A percentile compares a stretch with the other conserved stretches of the same genome.
Evolutionary conservation across 225 moss, liverwort and hornwort genomes (phyloP).

Genomic region (Sphagnum contortum): DNA sequence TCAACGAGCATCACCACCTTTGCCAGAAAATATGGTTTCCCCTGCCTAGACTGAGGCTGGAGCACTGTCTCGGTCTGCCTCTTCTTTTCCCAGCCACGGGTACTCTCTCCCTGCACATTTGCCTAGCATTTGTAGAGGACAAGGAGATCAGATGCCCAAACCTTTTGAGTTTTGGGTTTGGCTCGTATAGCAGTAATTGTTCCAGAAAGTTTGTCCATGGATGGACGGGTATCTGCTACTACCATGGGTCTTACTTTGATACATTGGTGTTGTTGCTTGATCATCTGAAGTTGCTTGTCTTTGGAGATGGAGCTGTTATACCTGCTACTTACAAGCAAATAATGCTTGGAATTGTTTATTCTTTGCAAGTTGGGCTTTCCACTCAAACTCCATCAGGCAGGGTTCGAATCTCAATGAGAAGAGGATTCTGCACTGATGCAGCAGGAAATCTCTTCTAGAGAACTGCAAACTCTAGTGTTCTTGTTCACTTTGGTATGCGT

Average conservation of each 20-base stretch:
- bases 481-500: constrained; percentile 56
- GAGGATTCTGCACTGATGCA: constrained; percentile 45
- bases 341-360: constrained; percentile 41
- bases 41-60: constrained; percentile 59
- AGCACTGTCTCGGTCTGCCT: constrained; percentile 49
- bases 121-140: not conserved
- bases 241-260: not conserved
- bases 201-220: too few relatives aligned
- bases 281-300: constrained; percentile 47
- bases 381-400: constrained; percentile 35
- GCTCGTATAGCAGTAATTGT: too few relatives aligned
- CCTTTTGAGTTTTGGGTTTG: too few relatives aligned
- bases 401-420: constrained; percentile 34
- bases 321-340: constrained; percentile 40
- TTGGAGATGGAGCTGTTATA: constrained; percentile 51
- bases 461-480: constrained; percentile 26
- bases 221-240: not conserved
- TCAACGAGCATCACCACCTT: constrained; percentile 42
- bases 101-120: constrained; percentile 8
- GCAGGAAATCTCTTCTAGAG: constrained; percentile 70
- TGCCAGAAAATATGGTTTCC: constrained; percentile 45
- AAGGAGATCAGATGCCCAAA: too few relatives aligned
- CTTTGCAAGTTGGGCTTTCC: constrained; percentile 58
- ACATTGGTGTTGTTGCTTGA: not conserved
- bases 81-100: constrained; percentile 52